These are phyloP conservation scores for Euphrasia confusa DNA, from an alignment of 257 asterid species.

Conservation along the genomic window DNA sequence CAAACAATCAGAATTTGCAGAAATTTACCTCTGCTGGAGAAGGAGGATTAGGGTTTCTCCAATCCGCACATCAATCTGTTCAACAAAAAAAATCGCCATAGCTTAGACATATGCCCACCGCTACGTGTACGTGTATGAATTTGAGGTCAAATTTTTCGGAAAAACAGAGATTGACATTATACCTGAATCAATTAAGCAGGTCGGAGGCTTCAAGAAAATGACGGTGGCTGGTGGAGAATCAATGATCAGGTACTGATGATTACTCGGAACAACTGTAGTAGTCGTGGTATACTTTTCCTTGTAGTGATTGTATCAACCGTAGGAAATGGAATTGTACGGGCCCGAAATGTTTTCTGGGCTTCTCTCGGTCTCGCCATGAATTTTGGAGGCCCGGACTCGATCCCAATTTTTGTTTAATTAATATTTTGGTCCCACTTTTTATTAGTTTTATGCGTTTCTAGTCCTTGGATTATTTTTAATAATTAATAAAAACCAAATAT, in stretches of 20 bases:
- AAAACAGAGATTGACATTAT: background rate
- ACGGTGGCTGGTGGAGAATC: slow-evolving; percentile 2
- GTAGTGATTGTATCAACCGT: slow-evolving; percentile 1
- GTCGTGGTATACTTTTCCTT: background rate
- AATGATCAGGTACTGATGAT: slow-evolving; percentile 23
- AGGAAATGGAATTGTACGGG: background rate
- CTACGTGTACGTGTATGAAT: background rate
- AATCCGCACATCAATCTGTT: slow-evolving; percentile 22
- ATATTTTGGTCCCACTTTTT: background rate
- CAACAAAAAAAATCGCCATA: slow-evolving; percentile 14
- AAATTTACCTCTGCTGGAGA: slow-evolving; percentile 19
- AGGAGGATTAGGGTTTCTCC: slow-evolving; percentile 24
- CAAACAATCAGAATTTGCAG: slow-evolving; percentile 1
- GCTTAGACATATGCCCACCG: background rate
- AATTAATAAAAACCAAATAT: no score
- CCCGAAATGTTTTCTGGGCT: background rate
- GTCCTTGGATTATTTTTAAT: background rate
- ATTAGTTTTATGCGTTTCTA: background rate
- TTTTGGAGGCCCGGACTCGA: slow-evolving; percentile 7
- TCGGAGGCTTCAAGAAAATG: background rate
- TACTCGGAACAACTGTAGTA: slow-evolving; percentile 7
- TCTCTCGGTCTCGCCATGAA: background rate
- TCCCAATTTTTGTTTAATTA: background rate
- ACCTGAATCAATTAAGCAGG: slow-evolving; percentile 17
- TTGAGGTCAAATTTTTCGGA: slow-evolving; percentile 4